Evolutionary conservation across 768 basidiomycete species (phyloP), one percentile per base, ranked within the genome.

Genomic region (Hortiboletus campestris): DNA sequence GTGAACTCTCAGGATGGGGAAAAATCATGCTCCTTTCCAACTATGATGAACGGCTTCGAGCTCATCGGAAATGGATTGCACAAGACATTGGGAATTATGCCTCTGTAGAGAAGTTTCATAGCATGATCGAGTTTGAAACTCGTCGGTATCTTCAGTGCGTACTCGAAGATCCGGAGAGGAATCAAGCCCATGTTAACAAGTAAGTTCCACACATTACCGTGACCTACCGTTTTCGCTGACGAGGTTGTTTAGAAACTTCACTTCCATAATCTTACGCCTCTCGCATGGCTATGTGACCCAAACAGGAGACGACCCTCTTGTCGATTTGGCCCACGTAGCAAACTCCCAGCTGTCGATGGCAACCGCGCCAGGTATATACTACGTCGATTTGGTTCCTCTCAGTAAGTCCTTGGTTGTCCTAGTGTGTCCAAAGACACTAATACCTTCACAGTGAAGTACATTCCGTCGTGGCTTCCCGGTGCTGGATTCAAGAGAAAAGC

Each of bases 271-370:
- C 12, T 65, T 78, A 32, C 70, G 69, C 39, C 62, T 75, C 17
- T 68, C 70, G 0, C 78, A 79, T 56, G 78, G 79, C 0, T 75
- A 77, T 52, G 64, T 73, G 8, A 69, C 75, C 17, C 51, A 64
- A 46, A 48, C 65, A 3, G 68, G 67, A 19, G 61, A 77, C 12
- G 78, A 80, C 35, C 71, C 67, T 44, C 73, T 76, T 47, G 62
- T 77, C 41, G 53, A 55, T 4, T 49, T 72, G 13, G 72, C 67
- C 3, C 58, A 72, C 6, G 45, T 57, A 19, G 70, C 71, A 36
- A 59, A 68, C 47, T 57, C 53, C 17, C 63, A 59, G 12, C 32
- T 75, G 4, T 61, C 64, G 19, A 35, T 38, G 46, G 44, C 53
- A 8, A 56, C 35, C 2, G 34, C 51, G 13, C 44, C 49, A 7